These are phyloP conservation scores for Kazachstania psychrophila DNA, from an alignment of 805 yeast genomes.

Conservation along the genomic window DNA sequence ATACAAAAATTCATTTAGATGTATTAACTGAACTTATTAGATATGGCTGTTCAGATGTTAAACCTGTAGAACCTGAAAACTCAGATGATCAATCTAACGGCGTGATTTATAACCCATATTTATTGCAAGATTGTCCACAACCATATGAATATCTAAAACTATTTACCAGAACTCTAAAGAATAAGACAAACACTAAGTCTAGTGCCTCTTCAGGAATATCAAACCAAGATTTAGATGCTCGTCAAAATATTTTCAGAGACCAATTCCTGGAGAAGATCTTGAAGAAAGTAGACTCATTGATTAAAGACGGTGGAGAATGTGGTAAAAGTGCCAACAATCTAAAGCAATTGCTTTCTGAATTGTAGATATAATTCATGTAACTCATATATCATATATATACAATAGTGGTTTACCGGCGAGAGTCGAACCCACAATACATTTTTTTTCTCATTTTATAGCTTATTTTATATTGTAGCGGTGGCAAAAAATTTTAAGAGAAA, in stretches of 20 bases:
- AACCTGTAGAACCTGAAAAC: not conserved
- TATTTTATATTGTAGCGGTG: too few relatives aligned
- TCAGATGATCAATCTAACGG: conserved; percentile 1
- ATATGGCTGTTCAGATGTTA: conserved; percentile 30
- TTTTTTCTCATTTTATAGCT: too few relatives aligned
- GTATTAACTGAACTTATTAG: conserved; percentile 36
- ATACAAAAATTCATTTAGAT: conserved; percentile 29
- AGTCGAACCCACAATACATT: too few relatives aligned
- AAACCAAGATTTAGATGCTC: conserved; percentile 20
- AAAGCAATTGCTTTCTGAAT: conserved; percentile 12
- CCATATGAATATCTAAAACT: conserved; percentile 59
- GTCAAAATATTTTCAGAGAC: conserved; percentile 37
- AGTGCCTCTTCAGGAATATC: conserved; percentile 6
- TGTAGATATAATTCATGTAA: not conserved
- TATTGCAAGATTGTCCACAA: conserved; percentile 47
- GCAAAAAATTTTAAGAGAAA: too few relatives aligned
- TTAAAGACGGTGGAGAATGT: conserved; percentile 66
- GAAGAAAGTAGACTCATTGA: conserved; percentile 40
- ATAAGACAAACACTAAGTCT: conserved; percentile 15
- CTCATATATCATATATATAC: too few relatives aligned
- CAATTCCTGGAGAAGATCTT: conserved; percentile 41
- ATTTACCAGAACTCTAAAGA: conserved; percentile 36
- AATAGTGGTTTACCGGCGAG: too few relatives aligned
- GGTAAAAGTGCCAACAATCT: conserved; percentile 42
- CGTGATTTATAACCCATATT: conserved; percentile 31